Conservation (phyloP, 768 basidiomycete species). For the Lactifluus subvellereus region DNA sequence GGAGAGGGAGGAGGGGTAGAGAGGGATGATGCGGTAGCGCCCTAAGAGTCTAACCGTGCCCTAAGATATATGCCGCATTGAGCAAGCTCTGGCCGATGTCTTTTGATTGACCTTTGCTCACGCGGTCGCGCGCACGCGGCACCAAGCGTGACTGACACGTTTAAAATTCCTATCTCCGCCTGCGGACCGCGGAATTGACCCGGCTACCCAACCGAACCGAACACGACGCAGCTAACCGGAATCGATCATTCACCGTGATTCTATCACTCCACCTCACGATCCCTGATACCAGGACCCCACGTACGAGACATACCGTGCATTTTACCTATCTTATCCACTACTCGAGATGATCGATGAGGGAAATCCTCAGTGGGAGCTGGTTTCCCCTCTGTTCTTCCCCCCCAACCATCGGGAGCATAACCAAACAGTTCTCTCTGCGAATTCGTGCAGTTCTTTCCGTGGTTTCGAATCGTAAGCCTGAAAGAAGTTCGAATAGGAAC, state of each 20-base stretch:
- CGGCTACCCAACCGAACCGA: not conserved
- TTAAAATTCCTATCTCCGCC: not conserved
- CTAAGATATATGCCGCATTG: not conserved
- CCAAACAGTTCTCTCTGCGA: conserved; percentile 26
- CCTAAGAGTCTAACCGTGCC: not conserved
- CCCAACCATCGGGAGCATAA: conserved; percentile 16
- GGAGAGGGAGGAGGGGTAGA: not conserved
- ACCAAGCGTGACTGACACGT: not conserved
- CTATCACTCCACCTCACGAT: not conserved
- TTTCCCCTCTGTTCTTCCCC: conserved; percentile 18
- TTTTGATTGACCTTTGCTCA: not conserved
- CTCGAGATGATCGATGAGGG: conserved; percentile 6
- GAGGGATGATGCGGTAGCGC: not conserved
- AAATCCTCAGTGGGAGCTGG: conserved; percentile 17
- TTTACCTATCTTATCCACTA: not conserved
- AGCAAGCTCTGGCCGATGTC: not conserved
- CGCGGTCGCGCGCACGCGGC: not conserved
- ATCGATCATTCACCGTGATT: too few species aligned
- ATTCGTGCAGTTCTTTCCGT: conserved; percentile 31
- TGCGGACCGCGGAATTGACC: not conserved
- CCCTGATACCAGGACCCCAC: not conserved
- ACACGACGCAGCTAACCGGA: too few species aligned
- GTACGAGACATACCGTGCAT: not conserved
- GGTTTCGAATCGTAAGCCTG: conserved; percentile 46
- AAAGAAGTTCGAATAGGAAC: conserved; percentile 51